A percentile compares a stretch with the other conserved stretches of the same genome.
phyloP scores from a whole-genome alignment of 1,284 basidiomycete genomes.

The Ustilago trichophora region DNA sequence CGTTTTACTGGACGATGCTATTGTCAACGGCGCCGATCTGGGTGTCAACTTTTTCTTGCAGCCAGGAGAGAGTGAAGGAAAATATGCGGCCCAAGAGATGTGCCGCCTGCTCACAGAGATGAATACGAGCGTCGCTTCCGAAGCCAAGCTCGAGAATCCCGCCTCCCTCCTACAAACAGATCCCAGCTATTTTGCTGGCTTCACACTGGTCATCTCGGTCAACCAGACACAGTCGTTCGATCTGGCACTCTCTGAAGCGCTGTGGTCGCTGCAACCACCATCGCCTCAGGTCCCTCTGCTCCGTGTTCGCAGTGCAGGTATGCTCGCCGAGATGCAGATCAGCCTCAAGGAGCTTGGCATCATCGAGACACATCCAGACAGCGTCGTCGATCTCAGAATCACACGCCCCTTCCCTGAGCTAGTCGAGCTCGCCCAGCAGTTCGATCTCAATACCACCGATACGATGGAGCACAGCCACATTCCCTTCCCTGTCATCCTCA shows the following conservation, averaged over 20 bases:
- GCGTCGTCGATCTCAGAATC: slow-evolving; percentile 74
- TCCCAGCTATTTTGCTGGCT: slow-evolving; percentile 71
- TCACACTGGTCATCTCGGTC: slow-evolving; percentile 84
- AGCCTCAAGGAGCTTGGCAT: slow-evolving; percentile 68
- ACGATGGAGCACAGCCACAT: slow-evolving; percentile 58
- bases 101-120: slow-evolving; percentile 82
- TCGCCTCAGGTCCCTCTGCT: slow-evolving; percentile 56
- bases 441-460: slow-evolving; percentile 49
- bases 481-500: slow-evolving; percentile 65
- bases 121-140: slow-evolving; percentile 83
- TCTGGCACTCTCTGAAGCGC: slow-evolving; percentile 46
- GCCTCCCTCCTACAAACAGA: slow-evolving; percentile 71
- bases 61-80: slow-evolving; percentile 76
- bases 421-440: slow-evolving; percentile 35
- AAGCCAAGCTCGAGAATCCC: slow-evolving; percentile 71
- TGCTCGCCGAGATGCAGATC: slow-evolving; percentile 56
- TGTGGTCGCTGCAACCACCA: slow-evolving; percentile 46
- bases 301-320: slow-evolving; percentile 48
- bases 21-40: slow-evolving; percentile 78
- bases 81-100: slow-evolving; percentile 80
- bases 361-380: slow-evolving; percentile 91
- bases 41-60: slow-evolving; percentile 97
- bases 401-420: slow-evolving; percentile 82
- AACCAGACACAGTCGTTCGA: slow-evolving; percentile 54
- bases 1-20: slow-evolving; percentile 79